These are phyloP conservation scores for Solanum infundibuliforme DNA, from an alignment of 257 asterid species.

Conservation along the genomic window DNA sequence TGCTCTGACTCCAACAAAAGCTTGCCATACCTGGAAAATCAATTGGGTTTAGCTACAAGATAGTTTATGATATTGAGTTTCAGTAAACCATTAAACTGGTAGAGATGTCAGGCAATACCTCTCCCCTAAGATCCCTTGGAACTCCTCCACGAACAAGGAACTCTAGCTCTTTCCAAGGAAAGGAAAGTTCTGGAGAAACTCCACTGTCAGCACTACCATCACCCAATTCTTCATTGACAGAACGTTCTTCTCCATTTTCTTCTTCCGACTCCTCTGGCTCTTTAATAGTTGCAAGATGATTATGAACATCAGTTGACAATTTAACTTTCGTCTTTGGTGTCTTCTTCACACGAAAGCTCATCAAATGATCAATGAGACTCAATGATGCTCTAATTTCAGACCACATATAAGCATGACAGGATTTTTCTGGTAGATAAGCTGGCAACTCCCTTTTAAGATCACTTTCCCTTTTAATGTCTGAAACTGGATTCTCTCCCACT, in stretches of 20 bases:
- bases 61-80: not conserved
- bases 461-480: constrained; percentile 20
- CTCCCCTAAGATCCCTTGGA: constrained; percentile 90
- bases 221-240: constrained; percentile 23
- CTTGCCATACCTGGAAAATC: constrained; percentile 88
- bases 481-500: constrained; percentile 15
- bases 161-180: constrained; percentile 64
- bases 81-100: not conserved
- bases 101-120: constrained; percentile 33
- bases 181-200: constrained; percentile 22
- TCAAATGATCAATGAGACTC: constrained; percentile 41
- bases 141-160: constrained; percentile 88
- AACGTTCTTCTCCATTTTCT: constrained; percentile 25
- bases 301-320: constrained; percentile 1
- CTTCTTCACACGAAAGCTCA: constrained; percentile 58
- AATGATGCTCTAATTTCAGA: constrained; percentile 50
- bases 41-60: constrained; percentile 1
- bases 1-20: constrained; percentile 76
- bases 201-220: constrained; percentile 18
- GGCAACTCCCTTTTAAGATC: constrained; percentile 22
- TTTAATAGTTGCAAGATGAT: constrained; percentile 38
- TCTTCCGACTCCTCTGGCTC: constrained; percentile 23
- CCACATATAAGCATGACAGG: constrained; percentile 56
- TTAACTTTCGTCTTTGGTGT: constrained; percentile 25
- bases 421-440: constrained; percentile 19